Evolutionary conservation across 1,284 basidiomycete genomes (phyloP), one percentile per base, ranked within the genome.

Genomic region (Kwoniella shivajii): DNA sequence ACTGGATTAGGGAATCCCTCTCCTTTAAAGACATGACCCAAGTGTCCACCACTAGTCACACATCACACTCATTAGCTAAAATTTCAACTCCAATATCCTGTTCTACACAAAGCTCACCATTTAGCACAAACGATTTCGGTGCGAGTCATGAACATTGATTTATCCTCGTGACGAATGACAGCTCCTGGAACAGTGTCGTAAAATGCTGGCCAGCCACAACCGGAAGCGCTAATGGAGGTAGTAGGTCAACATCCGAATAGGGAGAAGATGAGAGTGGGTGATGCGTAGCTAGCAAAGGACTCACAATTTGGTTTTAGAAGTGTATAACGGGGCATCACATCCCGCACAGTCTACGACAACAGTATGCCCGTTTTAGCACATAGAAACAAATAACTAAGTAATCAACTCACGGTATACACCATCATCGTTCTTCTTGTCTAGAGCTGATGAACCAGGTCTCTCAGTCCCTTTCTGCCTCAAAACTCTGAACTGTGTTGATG

Each of bases 181-280:
- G 93, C 90, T 33, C 92, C 93, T 1, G 92, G 93, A 57, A 96
- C 86, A 2, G 91, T 90, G 71, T 95, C 92, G 73, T 89, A 97
- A 82, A 94, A 97, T 0, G 92, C 92, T n/a, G 92, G 93, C 92
- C 92, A 97, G 30, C 92, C 93, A 70, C 92, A 97, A 10, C 92
- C 91, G 55, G 89, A 92, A 68, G 89, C 84, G 78, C 74, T 77
- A 46, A n/a, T n/a, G n/a, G n/a, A n/a, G n/a, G n/a, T n/a, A n/a
- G n/a, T 16, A 38, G 9, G 14, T 3, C n/a, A 46, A 13, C 16
- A 47, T 24, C 37, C 45, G 33, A 29, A 22, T 24, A 34, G 50
- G 14, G 13, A n/a, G n/a, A 50, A 27, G 6, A 24, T 20, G 18
- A 50, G 2, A n/a, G 6, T 13, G 37, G 26, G 16, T 16, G 33